phyloP scores from a whole-genome alignment of 768 basidiomycete species.

The Rhizopogon rudus region DNA sequence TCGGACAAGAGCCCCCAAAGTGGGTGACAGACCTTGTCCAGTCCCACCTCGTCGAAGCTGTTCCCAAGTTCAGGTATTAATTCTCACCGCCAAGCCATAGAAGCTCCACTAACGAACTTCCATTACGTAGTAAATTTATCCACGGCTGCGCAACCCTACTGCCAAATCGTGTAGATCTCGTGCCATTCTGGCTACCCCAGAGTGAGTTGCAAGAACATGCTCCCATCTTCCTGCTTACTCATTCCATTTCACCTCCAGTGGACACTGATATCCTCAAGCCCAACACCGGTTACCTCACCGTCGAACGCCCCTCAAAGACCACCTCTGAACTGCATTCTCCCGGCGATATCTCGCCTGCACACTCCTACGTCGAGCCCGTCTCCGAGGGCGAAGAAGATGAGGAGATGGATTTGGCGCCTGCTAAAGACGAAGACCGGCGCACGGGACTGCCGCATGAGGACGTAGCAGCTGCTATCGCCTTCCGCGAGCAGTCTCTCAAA shows the following conservation, averaged over 20 bases:
- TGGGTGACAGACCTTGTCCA: constrained; percentile 98
- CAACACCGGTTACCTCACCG: constrained; percentile 70
- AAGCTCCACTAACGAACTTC: constrained; percentile 2
- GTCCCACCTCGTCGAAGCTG: constrained; percentile 93
- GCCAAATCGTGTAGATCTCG: constrained; percentile 88
- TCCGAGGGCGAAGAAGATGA: constrained; percentile 96
- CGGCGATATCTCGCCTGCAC: constrained; percentile 36
- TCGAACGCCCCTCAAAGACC: constrained; percentile 71
- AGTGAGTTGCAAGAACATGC: constrained; percentile 41
- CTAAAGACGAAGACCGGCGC: constrained; percentile 77
- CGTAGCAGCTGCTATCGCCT: constrained; percentile 81
- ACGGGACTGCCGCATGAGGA: constrained; percentile 70
- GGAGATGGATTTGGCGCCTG: constrained; percentile 57
- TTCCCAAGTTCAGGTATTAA: constrained; percentile 88
- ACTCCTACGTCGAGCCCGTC: constrained; percentile 76
- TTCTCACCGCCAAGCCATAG: neutral
- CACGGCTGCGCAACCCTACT: constrained; percentile 94
- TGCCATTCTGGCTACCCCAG: constrained; percentile 98
- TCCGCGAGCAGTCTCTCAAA: constrained; percentile 77
- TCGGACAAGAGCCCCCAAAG: constrained; percentile 90
- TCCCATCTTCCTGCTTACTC: neutral
- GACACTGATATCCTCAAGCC: constrained; percentile 95
- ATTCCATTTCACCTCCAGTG: constrained; percentile 44
- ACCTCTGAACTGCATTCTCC: constrained; percentile 42
- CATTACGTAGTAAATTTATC: constrained; percentile 72